phyloP scores from a whole-genome alignment of 2,329 filamentous ascomycete genomes.

The Scedosporium aurantiacum region DNA sequence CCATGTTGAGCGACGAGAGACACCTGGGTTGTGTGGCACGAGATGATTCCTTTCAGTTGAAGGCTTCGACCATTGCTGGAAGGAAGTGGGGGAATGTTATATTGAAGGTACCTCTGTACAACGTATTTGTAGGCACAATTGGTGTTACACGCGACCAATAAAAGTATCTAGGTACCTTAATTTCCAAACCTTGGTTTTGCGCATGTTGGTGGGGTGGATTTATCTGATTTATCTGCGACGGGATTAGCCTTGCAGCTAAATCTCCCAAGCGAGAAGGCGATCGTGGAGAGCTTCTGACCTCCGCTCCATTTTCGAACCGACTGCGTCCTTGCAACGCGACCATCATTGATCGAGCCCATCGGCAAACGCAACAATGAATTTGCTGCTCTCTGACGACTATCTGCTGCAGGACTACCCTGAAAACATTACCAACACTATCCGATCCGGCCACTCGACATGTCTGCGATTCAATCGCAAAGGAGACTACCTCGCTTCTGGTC shows the following conservation, averaged over 20 bases:
- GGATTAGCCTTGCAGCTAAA: conserved; percentile 1
- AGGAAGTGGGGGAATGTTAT: no score
- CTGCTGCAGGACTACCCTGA: conserved; percentile 78
- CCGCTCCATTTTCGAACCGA: background rate
- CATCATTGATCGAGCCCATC: background rate
- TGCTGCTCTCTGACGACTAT: conserved; percentile 51
- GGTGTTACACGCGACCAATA: no score
- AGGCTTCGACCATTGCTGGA: background rate
- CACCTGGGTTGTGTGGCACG: background rate
- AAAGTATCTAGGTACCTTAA: no score
- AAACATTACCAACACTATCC: conserved; percentile 75
- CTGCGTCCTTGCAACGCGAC: background rate
- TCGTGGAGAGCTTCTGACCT: background rate
- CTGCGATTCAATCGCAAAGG: conserved; percentile 87
- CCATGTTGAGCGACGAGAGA: conserved; percentile 25
- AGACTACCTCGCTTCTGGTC: conserved; percentile 87
- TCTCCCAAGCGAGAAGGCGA: background rate
- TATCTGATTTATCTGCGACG: background rate
- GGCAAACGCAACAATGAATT: conserved; percentile 35
- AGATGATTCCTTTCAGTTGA: background rate
- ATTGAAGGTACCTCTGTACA: no score
- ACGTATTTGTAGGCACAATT: background rate
- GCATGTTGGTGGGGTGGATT: background rate
- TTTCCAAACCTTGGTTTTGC: background rate
- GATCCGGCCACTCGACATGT: conserved; percentile 55